A percentile compares a stretch with the other conserved stretches of the same genome.
Evolutionary conservation across 805 yeast genomes (phyloP).

Genomic region (Candida cerambycidarum): DNA sequence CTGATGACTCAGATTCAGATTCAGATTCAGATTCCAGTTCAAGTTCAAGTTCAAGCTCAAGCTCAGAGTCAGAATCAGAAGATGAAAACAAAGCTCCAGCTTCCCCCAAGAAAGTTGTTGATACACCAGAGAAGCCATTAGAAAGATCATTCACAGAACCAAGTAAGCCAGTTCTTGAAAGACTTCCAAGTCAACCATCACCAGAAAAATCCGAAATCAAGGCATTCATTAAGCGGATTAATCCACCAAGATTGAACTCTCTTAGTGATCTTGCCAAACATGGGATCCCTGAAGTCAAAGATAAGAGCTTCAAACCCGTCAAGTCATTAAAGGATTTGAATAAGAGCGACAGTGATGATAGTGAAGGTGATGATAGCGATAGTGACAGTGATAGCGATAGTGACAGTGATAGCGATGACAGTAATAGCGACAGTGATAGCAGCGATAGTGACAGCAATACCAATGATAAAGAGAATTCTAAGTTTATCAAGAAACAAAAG

Average conservation of each 20-base stretch:
- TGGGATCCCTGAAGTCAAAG: slow-evolving; percentile 69
- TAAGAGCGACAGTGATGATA: slow-evolving; percentile 15
- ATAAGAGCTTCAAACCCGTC: slow-evolving; percentile 22
- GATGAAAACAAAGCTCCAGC: background rate
- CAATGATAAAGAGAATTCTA: slow-evolving; percentile 6
- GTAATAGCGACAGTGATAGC: slow-evolving; percentile 15
- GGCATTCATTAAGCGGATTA: slow-evolving; percentile 13
- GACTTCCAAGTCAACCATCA: slow-evolving; percentile 3
- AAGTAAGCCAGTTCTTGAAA: slow-evolving; percentile 2
- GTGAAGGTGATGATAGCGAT: slow-evolving; percentile 12
- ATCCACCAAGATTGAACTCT: slow-evolving; percentile 45
- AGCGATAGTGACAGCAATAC: slow-evolving; percentile 14
- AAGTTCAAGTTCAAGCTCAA: slow-evolving; percentile 15
- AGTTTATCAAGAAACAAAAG: slow-evolving; percentile 17
- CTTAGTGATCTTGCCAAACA: slow-evolving; percentile 59
- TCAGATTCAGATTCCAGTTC: slow-evolving; percentile 13
- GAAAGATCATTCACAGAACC: slow-evolving; percentile 3
- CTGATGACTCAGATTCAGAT: slow-evolving; percentile 8
- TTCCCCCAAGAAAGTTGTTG: too few species aligned
- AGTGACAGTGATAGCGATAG: slow-evolving; percentile 18
- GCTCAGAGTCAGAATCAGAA: slow-evolving; percentile 7
- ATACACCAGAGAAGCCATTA: too few species aligned
- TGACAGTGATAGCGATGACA: slow-evolving; percentile 10
- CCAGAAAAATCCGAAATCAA: slow-evolving; percentile 4
- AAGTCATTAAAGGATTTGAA: slow-evolving; percentile 9